These are phyloP conservation scores for Pyronema domesticum DNA, from an alignment of 495 filamentous ascomycete genomes.

Conservation along the genomic window DNA sequence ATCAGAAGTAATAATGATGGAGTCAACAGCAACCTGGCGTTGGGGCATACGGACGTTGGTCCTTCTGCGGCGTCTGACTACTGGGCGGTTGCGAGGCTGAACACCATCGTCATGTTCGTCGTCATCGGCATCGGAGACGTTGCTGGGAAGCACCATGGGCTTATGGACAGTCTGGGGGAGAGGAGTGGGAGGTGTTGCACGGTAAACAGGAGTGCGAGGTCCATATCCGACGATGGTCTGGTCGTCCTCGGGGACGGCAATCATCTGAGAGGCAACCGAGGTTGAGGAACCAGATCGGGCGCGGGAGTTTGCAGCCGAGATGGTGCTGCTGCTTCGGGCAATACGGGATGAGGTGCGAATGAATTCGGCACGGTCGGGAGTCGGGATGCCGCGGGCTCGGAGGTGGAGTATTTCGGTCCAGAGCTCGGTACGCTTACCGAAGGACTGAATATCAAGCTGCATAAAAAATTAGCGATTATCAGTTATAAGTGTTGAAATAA, in stretches of 20 bases:
- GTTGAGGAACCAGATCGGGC: background rate
- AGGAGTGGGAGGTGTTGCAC: background rate
- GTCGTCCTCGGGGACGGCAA: constrained; percentile 12
- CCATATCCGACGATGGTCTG: background rate
- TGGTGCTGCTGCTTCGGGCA: constrained; percentile 6
- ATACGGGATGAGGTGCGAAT: constrained; percentile 9
- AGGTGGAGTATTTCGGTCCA: constrained; percentile 70
- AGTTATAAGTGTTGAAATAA: background rate
- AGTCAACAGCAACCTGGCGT: constrained; percentile 14
- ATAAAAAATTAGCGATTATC: constrained; percentile 7
- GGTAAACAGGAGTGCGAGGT: background rate
- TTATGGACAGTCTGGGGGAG: background rate
- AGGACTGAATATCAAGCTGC: constrained; percentile 66
- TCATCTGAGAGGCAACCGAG: constrained; percentile 6
- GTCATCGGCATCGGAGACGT: background rate
- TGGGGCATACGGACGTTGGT: constrained; percentile 20
- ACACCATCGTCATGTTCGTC: background rate
- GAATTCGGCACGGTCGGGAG: constrained; percentile 27
- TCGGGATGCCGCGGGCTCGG: constrained; percentile 39
- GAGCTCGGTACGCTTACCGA: constrained; percentile 69
- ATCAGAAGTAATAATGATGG: constrained; percentile 15
- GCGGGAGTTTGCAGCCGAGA: constrained; percentile 5
- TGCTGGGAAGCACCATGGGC: background rate
- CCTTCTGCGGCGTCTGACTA: constrained; percentile 14
- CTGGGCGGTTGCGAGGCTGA: constrained; percentile 5